phyloP scores from a whole-genome alignment of 192 early-diverging fungal genomes.

The Podila epicladia region DNA sequence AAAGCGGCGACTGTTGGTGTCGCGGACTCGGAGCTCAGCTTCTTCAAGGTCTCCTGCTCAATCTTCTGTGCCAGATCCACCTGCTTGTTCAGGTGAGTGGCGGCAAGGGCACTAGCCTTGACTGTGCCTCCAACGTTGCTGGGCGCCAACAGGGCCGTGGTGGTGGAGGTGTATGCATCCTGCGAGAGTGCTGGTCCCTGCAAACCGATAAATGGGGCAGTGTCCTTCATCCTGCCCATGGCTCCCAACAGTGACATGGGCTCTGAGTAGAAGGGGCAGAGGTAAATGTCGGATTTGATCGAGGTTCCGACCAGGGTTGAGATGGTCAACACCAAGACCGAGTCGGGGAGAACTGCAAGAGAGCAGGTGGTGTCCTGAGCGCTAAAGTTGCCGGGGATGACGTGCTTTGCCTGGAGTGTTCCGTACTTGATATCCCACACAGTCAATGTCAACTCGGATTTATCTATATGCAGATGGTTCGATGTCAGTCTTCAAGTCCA shows the following conservation, averaged over 20 bases:
- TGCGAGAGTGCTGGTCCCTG: conserved; percentile 19
- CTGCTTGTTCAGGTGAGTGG: conserved; percentile 23
- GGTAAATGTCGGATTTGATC: conserved; percentile 51
- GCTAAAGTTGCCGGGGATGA: conserved; percentile 20
- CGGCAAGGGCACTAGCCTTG: conserved; percentile 12
- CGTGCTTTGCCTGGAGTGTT: conserved; percentile 57
- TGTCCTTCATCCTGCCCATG: conserved; percentile 58
- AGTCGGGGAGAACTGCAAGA: conserved; percentile 52
- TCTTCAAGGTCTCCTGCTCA: conserved; percentile 26
- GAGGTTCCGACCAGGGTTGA: conserved; percentile 31
- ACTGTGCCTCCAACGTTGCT: conserved; percentile 9
- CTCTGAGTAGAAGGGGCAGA: conserved; percentile 56
- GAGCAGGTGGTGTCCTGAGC: conserved; percentile 29
- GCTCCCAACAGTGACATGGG: conserved; percentile 64
- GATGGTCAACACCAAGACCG: conserved; percentile 53
- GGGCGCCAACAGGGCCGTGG: conserved; percentile 21
- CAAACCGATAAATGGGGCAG: conserved; percentile 41
- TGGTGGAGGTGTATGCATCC: conserved; percentile 37
- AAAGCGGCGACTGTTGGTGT: conserved; percentile 29
- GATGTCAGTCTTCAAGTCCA: background rate
- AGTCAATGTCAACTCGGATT: conserved; percentile 53
- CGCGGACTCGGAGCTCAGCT: conserved; percentile 23
- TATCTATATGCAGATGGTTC: background rate
- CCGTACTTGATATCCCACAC: conserved; percentile 64
- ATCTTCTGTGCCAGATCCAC: conserved; percentile 23